phyloP scores from a whole-genome alignment of 768 basidiomycete genomes.

The Lyophyllum atratum region DNA sequence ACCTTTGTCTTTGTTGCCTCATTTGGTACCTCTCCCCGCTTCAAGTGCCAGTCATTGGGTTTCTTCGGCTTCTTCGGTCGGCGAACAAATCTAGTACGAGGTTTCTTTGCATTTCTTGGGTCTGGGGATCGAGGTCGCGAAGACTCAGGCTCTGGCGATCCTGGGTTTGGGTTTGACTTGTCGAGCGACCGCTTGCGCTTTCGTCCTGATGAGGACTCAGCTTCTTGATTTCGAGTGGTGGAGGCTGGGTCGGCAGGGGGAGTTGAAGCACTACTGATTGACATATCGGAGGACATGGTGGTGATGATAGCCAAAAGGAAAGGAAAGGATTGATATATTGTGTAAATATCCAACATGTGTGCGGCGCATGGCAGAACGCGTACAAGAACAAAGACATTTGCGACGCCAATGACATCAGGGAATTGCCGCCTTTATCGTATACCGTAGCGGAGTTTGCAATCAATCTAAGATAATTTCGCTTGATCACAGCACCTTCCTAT shows the following conservation, averaged over 20 bases:
- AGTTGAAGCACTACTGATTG: too few species aligned
- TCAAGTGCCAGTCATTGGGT: constrained; percentile 13
- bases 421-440: not conserved
- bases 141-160: too few species aligned
- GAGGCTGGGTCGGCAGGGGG: not conserved
- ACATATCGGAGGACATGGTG: not conserved
- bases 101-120: constrained; percentile 7
- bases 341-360: constrained; percentile 3
- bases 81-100: not conserved
- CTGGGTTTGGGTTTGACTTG: not conserved
- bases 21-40: constrained; percentile 10
- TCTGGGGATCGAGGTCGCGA: too few species aligned
- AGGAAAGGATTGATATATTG: not conserved
- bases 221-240: not conserved
- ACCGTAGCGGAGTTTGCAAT: not conserved
- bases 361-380: not conserved
- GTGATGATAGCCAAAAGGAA: not conserved
- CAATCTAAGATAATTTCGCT: not conserved
- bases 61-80: constrained; percentile 11
- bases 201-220: not conserved
- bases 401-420: too few species aligned
- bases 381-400: too few species aligned
- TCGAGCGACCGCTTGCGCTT: constrained; percentile 1
- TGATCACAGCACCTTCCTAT: not conserved
- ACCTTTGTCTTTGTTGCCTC: constrained; percentile 12